Conservation (phyloP, 2,329 filamentous ascomycete genomes). For the Orbilia brochopaga region DNA sequence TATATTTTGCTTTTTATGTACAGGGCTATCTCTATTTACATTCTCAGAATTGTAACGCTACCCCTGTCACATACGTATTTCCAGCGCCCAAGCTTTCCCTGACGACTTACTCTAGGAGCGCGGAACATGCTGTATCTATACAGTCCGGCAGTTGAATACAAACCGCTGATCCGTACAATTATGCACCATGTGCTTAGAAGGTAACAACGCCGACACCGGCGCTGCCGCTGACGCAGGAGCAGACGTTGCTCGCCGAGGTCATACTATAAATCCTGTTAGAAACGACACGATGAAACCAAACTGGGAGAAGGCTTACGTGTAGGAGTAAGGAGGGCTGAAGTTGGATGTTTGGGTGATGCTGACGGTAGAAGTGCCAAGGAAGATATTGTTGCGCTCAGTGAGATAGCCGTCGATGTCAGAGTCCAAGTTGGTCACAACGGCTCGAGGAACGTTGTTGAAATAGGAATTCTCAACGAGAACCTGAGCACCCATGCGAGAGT, state of each 20-base stretch:
- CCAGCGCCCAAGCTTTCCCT: no score
- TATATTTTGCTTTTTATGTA: not conserved
- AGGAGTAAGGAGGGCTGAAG: constrained; percentile 57
- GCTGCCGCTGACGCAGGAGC: constrained; percentile 18
- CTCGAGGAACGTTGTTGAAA: constrained; percentile 60
- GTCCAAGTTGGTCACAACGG: constrained; percentile 60
- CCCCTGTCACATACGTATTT: not conserved
- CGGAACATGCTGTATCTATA: no score
- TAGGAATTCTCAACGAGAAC: constrained; percentile 66
- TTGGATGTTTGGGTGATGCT: constrained; percentile 57
- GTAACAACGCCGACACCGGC: constrained; percentile 42
- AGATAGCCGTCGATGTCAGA: constrained; percentile 61
- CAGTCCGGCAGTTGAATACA: no score
- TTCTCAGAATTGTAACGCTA: not conserved
- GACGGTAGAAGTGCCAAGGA: constrained; percentile 56
- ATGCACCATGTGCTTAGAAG: no score
- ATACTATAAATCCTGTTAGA: constrained; percentile 6
- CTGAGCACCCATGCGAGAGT: constrained; percentile 66
- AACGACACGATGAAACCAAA: not conserved
- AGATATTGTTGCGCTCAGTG: constrained; percentile 60
- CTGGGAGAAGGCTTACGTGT: constrained; percentile 52
- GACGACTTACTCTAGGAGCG: no score
- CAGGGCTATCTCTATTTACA: not conserved
- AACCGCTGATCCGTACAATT: no score
- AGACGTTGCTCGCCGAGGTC: constrained; percentile 40